These are phyloP conservation scores for Yamadazyma aaseri DNA, from an alignment of 1,139 yeast genomes.

Conservation along the genomic window DNA sequence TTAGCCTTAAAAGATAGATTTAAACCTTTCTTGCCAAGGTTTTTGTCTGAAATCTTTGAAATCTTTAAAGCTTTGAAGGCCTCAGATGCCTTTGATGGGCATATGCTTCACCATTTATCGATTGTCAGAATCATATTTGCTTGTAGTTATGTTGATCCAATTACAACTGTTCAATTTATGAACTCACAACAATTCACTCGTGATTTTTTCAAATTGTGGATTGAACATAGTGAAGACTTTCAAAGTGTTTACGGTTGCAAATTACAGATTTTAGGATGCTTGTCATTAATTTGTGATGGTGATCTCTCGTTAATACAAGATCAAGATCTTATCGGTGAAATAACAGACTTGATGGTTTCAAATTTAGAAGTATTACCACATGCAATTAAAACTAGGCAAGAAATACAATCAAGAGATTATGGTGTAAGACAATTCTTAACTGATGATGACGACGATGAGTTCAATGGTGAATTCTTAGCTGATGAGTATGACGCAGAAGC, in stretches of 20 bases:
- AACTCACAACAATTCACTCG: slow-evolving; percentile 36
- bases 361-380: slow-evolving; percentile 46
- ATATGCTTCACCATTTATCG: slow-evolving; percentile 47
- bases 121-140: slow-evolving; percentile 46
- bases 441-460: slow-evolving; percentile 30
- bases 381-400: slow-evolving; percentile 47
- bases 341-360: slow-evolving; percentile 40
- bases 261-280: slow-evolving; percentile 46
- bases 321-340: slow-evolving; percentile 38
- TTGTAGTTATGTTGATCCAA: slow-evolving; percentile 40
- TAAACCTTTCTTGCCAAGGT: slow-evolving; percentile 31
- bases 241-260: slow-evolving; percentile 59
- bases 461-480: slow-evolving; percentile 27
- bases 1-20: slow-evolving; percentile 37
- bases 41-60: slow-evolving; percentile 37
- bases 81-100: slow-evolving; percentile 46
- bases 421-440: slow-evolving; percentile 26
- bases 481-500: slow-evolving; percentile 51
- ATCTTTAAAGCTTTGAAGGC: slow-evolving; percentile 36
- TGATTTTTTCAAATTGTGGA: slow-evolving; percentile 48
- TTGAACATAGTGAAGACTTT: slow-evolving; percentile 45
- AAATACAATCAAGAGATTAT: slow-evolving; percentile 38
- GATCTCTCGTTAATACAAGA: slow-evolving; percentile 29
- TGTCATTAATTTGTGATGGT: slow-evolving; percentile 31
- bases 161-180: slow-evolving; percentile 35